Percentiles rank a stretch among this genome's conserved stretches.
These are phyloP conservation scores for Pythium folliculosum DNA, from an alignment of 352 stramenopile species.

Conservation along the genomic window DNA sequence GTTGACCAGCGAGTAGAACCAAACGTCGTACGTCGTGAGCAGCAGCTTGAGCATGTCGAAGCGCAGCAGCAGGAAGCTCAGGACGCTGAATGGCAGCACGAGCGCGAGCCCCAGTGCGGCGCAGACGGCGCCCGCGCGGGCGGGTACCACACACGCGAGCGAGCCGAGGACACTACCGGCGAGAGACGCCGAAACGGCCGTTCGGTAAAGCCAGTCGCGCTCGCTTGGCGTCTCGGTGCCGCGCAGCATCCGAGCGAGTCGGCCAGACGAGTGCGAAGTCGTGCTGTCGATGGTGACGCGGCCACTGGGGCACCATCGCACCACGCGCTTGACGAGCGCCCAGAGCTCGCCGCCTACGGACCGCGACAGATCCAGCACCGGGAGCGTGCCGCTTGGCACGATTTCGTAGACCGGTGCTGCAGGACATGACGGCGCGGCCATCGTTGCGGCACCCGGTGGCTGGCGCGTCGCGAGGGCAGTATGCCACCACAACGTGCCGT, in stretches of 20 bases:
- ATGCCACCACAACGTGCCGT: no score
- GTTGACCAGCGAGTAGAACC: slow-evolving; percentile 37
- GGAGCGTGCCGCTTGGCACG: slow-evolving; percentile 6
- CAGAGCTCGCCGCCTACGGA: slow-evolving; percentile 14
- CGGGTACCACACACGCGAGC: background rate
- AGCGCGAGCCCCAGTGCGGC: slow-evolving; percentile 11
- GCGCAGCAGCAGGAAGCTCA: slow-evolving; percentile 15
- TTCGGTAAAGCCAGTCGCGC: background rate
- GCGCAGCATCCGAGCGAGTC: background rate
- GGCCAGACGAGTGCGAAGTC: background rate
- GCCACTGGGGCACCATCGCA: background rate
- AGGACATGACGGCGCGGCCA: background rate
- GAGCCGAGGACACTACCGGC: background rate
- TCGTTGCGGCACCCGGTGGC: background rate
- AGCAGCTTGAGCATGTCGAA: slow-evolving; percentile 32
- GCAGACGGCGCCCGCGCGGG: background rate
- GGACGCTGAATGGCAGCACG: slow-evolving; percentile 3
- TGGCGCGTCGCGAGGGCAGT: background rate
- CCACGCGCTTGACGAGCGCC: background rate
- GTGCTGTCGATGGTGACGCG: background rate
- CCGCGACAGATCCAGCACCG: slow-evolving; percentile 15
- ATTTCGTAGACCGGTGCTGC: slow-evolving; percentile 10
- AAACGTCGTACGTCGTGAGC: slow-evolving; percentile 42
- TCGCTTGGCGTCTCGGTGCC: background rate
- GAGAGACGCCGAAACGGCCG: background rate